Conservation (phyloP, 805 yeast genomes). For the Cyberlindnera meyerae region DNA sequence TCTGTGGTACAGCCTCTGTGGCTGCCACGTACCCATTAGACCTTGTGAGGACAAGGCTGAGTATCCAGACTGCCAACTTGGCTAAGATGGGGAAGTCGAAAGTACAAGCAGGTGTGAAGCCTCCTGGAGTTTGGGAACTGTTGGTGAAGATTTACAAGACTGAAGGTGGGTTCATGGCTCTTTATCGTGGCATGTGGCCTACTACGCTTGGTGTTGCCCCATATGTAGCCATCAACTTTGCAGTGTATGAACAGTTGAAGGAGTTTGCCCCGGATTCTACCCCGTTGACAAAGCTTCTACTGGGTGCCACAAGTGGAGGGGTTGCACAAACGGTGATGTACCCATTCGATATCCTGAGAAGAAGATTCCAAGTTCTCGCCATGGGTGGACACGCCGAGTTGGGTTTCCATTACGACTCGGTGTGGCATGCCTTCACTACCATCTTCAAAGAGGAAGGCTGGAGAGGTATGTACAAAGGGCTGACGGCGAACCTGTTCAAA, state of each 20-base stretch:
- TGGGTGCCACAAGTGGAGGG: slow-evolving; percentile 88
- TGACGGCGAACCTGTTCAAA: slow-evolving; percentile 78
- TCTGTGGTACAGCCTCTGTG: slow-evolving; percentile 79
- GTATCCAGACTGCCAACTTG: slow-evolving; percentile 79
- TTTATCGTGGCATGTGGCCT: slow-evolving; percentile 85
- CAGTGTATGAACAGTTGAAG: slow-evolving; percentile 78
- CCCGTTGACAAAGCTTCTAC: slow-evolving; percentile 53
- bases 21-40: slow-evolving; percentile 88
- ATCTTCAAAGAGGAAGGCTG: slow-evolving; percentile 73
- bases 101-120: slow-evolving; percentile 33
- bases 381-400: slow-evolving; percentile 63
- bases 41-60: slow-evolving; percentile 81
- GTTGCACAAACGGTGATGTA: slow-evolving; percentile 86
- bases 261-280: slow-evolving; percentile 39
- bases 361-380: slow-evolving; percentile 86
- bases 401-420: slow-evolving; percentile 80
- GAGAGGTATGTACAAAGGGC: slow-evolving; percentile 66
- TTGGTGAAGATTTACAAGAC: slow-evolving; percentile 52
- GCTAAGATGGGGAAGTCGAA: slow-evolving; percentile 39
- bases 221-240: slow-evolving; percentile 88
- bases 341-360: slow-evolving; percentile 84
- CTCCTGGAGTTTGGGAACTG: slow-evolving; percentile 69
- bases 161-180: slow-evolving; percentile 79
- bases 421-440: slow-evolving; percentile 63
- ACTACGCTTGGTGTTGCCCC: slow-evolving; percentile 95